Base-by-base conservation (phyloP, 768 basidiomycete species). In the Auriscalpium orientale region DNA sequence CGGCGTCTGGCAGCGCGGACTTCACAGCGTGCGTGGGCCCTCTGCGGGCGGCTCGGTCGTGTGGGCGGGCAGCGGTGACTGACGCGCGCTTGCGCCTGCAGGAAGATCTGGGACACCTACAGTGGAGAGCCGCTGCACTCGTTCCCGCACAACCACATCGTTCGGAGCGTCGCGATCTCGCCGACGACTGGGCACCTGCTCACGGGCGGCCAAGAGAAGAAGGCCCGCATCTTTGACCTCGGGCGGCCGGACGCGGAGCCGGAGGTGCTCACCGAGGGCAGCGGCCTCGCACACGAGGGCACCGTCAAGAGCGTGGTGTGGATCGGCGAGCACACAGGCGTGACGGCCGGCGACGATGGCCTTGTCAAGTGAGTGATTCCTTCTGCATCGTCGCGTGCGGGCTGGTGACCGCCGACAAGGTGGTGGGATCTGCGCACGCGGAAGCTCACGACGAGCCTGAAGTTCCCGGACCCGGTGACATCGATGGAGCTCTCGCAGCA, bases 81-180 rank as follows among this genome's bases (percentile, higher is more conserved):
- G 53, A 54, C 55, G 57, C 46, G 52, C 40, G 22, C 46, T 51
- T 62, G 56, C 59, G 58, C 50, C 46, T 58, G 53, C 70, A 97
- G 92, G 56, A 98, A 95, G 78, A 81, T 98, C 62, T 98, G 94
- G 94, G 91, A 98, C 72, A 91, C 94, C 6, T 94, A 88, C 69
- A 83, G 86, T 21, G 97, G 97, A 56, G 76, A 83, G n/a, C 71
- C 78, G 34, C 76, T 98, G 40, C 91, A 97, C 64, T 97, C 95
- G n/a, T 95, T 98, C 68, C 87, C 93, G 12, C 97, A 99, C 71
- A 89, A 94, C 66, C 97, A 98, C 74, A 99, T 99, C 67, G 97
- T 99, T 65, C 89, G 95, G 62, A 93, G 87, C 48, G 91, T 98
- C 53, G 94, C 94, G 20, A 72, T 97, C 62, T 91, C 91, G 33